Evolutionary conservation across 1,284 basidiomycete species (phyloP).

Genomic region (Vanrija humicola): DNA sequence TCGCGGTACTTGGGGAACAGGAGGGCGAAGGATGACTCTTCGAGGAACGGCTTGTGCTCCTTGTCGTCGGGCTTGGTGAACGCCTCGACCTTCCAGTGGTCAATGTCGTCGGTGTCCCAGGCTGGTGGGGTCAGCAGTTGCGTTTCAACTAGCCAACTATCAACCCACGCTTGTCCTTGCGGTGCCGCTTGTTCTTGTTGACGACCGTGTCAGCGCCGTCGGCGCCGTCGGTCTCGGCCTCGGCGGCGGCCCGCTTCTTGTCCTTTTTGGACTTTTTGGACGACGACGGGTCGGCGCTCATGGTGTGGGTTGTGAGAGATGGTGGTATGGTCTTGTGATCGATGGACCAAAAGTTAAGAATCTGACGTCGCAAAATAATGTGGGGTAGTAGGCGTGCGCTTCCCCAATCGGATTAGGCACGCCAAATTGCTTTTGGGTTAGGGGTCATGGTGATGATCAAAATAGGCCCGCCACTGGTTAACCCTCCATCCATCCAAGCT

Average conservation of each 20-base stretch:
- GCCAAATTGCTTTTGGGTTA: too few species aligned
- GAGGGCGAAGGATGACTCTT: conserved; percentile 96
- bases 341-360: too few species aligned
- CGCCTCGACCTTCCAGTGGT: conserved; percentile 92
- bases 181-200: conserved; percentile 79
- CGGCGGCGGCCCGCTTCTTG: conserved; percentile 8
- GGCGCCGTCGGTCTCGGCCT: conserved; percentile 18
- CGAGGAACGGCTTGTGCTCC: conserved; percentile 62
- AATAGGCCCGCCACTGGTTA: too few species aligned
- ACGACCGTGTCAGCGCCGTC: conserved; percentile 35
- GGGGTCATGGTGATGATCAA: too few species aligned
- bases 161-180: conserved; percentile 81
- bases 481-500: too few species aligned
- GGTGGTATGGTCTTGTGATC: background rate
- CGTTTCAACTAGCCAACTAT: background rate
- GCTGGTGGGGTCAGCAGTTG: conserved; percentile 53
- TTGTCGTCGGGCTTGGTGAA: conserved; percentile 66
- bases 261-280: conserved; percentile 26
- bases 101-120: conserved; percentile 98
- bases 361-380: too few species aligned
- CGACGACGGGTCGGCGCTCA: conserved; percentile 28
- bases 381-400: too few species aligned
- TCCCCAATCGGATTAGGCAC: too few species aligned
- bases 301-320: conserved; percentile 17
- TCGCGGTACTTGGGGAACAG: conserved; percentile 99